Conservation (phyloP, 352 stramenopile genomes). For the Pythium aristosporum region DNA sequence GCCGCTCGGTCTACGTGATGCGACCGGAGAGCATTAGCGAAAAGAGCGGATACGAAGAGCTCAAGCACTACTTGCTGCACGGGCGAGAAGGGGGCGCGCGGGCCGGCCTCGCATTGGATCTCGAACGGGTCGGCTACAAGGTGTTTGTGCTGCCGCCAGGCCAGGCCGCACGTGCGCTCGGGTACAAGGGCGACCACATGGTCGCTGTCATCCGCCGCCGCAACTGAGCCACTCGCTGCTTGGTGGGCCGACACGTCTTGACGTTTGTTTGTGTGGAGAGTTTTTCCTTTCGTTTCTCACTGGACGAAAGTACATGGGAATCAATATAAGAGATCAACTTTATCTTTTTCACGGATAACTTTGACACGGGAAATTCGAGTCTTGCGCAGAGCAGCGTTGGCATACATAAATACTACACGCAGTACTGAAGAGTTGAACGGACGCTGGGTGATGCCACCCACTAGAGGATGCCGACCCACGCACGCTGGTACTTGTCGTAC, state of each 20-base stretch:
- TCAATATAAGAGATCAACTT: background rate
- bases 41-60: conserved; percentile 55
- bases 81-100: conserved; percentile 45
- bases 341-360: background rate
- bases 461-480: conserved; percentile 84
- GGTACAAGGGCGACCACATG: conserved; percentile 72
- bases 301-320: too few relatives aligned
- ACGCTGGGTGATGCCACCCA: background rate
- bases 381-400: background rate
- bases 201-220: conserved; percentile 58
- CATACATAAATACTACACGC: background rate
- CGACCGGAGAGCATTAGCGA: conserved; percentile 55
- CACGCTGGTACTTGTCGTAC: conserved; percentile 92
- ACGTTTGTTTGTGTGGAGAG: background rate
- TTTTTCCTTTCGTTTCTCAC: background rate
- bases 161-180: conserved; percentile 53
- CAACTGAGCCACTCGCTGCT: conserved; percentile 6
- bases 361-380: background rate
- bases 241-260: background rate
- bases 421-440: background rate
- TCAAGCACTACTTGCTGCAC: conserved; percentile 58
- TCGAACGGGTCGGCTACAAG: conserved; percentile 68
- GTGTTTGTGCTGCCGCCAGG: conserved; percentile 76
- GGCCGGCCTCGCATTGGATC: conserved; percentile 53
- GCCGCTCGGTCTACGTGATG: conserved; percentile 68